Conservation (phyloP, 306 rosid genomes). For the Trifolium subterraneum region DNA sequence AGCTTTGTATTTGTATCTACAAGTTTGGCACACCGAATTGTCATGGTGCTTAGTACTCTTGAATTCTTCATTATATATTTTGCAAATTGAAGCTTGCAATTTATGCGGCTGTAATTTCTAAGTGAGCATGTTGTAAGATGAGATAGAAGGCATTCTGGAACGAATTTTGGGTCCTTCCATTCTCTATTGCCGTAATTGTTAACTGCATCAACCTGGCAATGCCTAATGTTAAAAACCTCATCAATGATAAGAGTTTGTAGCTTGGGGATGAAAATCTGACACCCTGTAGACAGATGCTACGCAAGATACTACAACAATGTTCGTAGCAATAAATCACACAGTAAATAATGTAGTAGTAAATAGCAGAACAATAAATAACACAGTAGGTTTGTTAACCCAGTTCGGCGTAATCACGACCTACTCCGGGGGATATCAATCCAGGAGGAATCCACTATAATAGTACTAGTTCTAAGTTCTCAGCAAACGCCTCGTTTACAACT, state of each 20-base stretch:
- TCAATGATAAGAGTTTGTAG: slow-evolving; percentile 1
- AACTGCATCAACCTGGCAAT: not conserved
- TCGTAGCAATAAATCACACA: too few relatives aligned
- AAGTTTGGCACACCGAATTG: not conserved
- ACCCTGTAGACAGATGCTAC: too few relatives aligned
- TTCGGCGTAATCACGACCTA: too few relatives aligned
- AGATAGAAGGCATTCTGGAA: not conserved
- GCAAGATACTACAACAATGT: too few relatives aligned
- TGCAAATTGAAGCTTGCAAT: not conserved
- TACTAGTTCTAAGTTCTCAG: too few relatives aligned
- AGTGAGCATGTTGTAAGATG: not conserved
- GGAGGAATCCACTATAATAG: too few relatives aligned
- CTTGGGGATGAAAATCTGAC: too few relatives aligned
- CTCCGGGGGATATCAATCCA: too few relatives aligned
- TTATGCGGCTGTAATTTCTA: not conserved
- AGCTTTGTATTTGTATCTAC: not conserved
- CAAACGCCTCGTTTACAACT: too few relatives aligned
- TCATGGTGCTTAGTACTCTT: not conserved
- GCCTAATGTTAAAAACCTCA: not conserved
- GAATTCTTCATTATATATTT: not conserved
- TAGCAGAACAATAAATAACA: too few relatives aligned
- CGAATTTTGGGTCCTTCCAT: not conserved
- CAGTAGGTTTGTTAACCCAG: too few relatives aligned
- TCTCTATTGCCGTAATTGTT: rapidly evolving
- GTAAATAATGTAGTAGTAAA: too few relatives aligned